These are phyloP conservation scores for Claviceps sp. DNA, from an alignment of 2,329 filamentous ascomycete species.

Conservation along the genomic window DNA sequence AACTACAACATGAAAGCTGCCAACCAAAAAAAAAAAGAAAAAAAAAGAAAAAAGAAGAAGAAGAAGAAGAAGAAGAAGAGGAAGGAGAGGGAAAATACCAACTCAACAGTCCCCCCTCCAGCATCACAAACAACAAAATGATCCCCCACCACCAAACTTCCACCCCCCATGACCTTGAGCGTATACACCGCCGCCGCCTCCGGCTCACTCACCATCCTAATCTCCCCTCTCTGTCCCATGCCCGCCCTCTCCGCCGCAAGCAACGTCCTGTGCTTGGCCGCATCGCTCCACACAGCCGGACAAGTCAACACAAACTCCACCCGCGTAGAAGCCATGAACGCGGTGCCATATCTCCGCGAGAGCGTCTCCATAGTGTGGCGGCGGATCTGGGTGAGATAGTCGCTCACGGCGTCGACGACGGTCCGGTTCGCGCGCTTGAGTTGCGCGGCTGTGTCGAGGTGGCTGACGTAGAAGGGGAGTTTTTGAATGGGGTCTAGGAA, in stretches of 20 bases:
- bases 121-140: conserved; percentile 52
- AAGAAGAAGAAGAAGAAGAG: no score
- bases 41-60: not conserved
- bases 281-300: conserved; percentile 73
- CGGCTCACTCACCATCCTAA: conserved; percentile 70
- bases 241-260: conserved; percentile 66
- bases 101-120: conserved; percentile 56
- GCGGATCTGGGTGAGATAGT: conserved; percentile 66
- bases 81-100: conserved; percentile 20
- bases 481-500: conserved; percentile 72
- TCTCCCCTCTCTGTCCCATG: conserved; percentile 56
- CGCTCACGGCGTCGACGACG: conserved; percentile 64
- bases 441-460: conserved; percentile 62
- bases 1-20: no score
- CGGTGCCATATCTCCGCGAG: conserved; percentile 59
- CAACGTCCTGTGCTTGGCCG: conserved; percentile 71
- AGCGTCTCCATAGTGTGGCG: conserved; percentile 68
- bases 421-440: conserved; percentile 63
- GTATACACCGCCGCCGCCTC: conserved; percentile 73
- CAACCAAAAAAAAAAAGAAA: not conserved
- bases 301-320: conserved; percentile 72
- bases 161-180: conserved; percentile 65
- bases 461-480: conserved; percentile 67
- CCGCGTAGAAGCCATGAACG: conserved; percentile 62
- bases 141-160: conserved; percentile 55